These are phyloP conservation scores for Carpinus fangiana DNA, from an alignment of 306 rosid species.

Conservation along the genomic window DNA sequence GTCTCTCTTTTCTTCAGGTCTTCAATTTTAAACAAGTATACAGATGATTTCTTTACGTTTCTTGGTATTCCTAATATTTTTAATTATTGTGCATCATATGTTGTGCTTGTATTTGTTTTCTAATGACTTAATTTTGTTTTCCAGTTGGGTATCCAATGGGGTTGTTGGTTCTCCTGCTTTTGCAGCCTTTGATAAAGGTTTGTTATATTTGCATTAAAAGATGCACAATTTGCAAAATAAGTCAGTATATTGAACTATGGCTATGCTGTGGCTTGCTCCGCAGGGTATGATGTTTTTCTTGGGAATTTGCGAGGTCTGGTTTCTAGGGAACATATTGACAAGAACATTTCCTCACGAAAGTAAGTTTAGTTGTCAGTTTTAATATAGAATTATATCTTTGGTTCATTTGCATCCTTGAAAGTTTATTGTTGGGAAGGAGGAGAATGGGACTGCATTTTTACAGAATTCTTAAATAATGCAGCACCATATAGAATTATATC, in stretches of 20 bases:
- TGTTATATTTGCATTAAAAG: slow-evolving; percentile 26
- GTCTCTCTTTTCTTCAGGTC: not conserved
- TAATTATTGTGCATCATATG: not conserved
- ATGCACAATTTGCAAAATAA: slow-evolving; percentile 5
- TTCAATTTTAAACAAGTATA: not conserved
- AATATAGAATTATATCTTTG: slow-evolving; percentile 1
- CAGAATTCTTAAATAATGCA: not conserved
- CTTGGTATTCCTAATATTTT: not conserved
- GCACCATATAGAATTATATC: not conserved
- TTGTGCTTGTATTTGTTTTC: not conserved
- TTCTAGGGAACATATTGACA: slow-evolving; percentile 78
- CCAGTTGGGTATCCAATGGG: slow-evolving; percentile 98
- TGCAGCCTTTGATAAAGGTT: slow-evolving; percentile 97
- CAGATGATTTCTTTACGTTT: not conserved
- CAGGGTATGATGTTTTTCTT: slow-evolving; percentile 86
- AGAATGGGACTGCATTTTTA: not conserved
- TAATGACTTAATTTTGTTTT: slow-evolving; percentile 13
- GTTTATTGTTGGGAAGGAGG: not conserved
- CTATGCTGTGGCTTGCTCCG: slow-evolving; percentile 21
- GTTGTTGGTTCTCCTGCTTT: slow-evolving; percentile 97
- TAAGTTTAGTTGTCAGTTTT: slow-evolving; percentile 42
- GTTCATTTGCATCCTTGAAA: not conserved
- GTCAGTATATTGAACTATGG: slow-evolving; percentile 1
- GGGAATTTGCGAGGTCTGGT: slow-evolving; percentile 87
- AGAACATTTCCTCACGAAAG: slow-evolving; percentile 74